Base-by-base conservation (phyloP, 805 yeast genomes). In the Pichia membranifaciens region DNA sequence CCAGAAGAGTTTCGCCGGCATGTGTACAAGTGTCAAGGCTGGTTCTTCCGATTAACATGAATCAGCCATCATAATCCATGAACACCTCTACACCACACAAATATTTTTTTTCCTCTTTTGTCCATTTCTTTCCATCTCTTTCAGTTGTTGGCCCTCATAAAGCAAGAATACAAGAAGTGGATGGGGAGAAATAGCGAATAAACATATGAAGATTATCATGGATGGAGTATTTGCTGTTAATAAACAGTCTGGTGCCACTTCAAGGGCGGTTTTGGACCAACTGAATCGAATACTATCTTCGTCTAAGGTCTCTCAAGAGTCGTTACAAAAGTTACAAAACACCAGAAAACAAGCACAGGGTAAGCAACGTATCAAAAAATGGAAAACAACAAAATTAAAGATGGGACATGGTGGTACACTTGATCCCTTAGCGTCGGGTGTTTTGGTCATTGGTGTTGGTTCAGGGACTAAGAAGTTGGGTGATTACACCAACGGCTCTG, bases 321-420 rank as follows among this genome's bases (percentile, higher is more conserved):
- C 81, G 42, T 62, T 84, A 44, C 68, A 74, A 21, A 70, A 71
- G 38, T 72, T 79, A 25, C 74, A 73, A 51, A 71, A 73, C 13
- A 72, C 68, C 21, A 72, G 77, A 51, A 67, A 71, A 29, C 72
- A 72, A 38, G 60, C 73, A 15, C 60, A 67, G 29, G 63, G 71
- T 44, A 73, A 75, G 50, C 74, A 77, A 45, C 76, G 77, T 49
- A 71, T 72, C 29, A 69, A 76, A 4, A 82, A 81, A 56, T 81
- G 90, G 31, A 42, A 39, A 7, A 50, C 53, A 1, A 54, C 37
- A 7, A 55, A 54, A 42, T 38, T 55, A 6, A 93, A 93, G 59
- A 84, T 91, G 72, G 99, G 99, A 1, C 99, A 93, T 64, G 99
- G 99, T 17, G 99, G 99, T 9, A 93, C 99, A 0, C 70, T 93